Percentiles rank a stretch among this genome's conserved stretches.
Evolutionary conservation across 2,329 filamentous ascomycete genomes (phyloP).

Genomic region (Alternaria solani): DNA sequence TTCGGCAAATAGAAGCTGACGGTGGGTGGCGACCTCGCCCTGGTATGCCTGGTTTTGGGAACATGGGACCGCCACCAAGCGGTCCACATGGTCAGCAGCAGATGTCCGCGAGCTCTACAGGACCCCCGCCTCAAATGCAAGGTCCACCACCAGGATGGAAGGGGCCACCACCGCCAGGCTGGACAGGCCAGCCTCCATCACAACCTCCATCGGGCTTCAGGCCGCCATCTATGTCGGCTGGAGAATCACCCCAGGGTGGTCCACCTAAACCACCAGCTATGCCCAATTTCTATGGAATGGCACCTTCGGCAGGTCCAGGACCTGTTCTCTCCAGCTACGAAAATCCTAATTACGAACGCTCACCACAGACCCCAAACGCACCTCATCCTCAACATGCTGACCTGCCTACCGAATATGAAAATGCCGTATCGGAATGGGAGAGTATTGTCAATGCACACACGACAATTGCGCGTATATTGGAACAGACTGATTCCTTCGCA

Average conservation of each 20-base stretch:
- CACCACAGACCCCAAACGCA: conserved; percentile 23
- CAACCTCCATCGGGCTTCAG: conserved; percentile 27
- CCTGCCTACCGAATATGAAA: conserved; percentile 69
- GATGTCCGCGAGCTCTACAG: conserved; percentile 30
- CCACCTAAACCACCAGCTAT: conserved; percentile 28
- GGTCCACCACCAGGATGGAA: conserved; percentile 31
- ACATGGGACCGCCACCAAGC: conserved; percentile 47
- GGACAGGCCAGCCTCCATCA: conserved; percentile 30
- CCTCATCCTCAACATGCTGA: conserved; percentile 53
- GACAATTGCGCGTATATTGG: conserved; percentile 62
- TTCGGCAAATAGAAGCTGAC: conserved; percentile 68
- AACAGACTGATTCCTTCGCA: conserved; percentile 78
- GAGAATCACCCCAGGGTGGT: conserved; percentile 18
- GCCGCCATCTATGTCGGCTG: conserved; percentile 15
- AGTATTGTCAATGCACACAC: conserved; percentile 76
- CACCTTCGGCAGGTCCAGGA: conserved; percentile 52
- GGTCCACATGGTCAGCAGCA: conserved; percentile 32
- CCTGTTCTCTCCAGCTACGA: conserved; percentile 56
- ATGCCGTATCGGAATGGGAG: conserved; percentile 81
- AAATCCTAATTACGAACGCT: conserved; percentile 33
- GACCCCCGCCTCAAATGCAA: conserved; percentile 39
- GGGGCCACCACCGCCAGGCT: conserved; percentile 23
- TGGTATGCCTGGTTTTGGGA: conserved; percentile 54
- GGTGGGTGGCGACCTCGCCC: conserved; percentile 63
- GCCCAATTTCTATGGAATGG: conserved; percentile 63